These are phyloP conservation scores for Leccinum broughii DNA, from an alignment of 768 basidiomycete genomes.

Conservation along the genomic window DNA sequence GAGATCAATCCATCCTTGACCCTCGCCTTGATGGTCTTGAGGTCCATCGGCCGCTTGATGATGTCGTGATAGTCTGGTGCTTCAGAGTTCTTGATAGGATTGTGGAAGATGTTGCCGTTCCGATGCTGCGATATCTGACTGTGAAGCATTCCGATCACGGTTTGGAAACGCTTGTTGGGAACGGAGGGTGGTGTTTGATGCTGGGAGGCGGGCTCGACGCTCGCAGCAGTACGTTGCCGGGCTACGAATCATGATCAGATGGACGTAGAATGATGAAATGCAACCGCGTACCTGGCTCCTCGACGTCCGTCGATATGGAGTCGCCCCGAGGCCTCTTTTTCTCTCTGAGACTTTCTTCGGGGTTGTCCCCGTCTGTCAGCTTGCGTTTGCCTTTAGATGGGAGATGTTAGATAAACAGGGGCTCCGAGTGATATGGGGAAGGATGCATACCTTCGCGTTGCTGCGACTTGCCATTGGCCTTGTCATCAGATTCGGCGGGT, in stretches of 20 bases:
- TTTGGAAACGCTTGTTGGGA: slow-evolving; percentile 73
- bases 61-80: slow-evolving; percentile 92
- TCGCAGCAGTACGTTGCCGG: slow-evolving; percentile 21
- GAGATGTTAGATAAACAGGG: slow-evolving; percentile 2
- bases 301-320: slow-evolving; percentile 23
- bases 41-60: slow-evolving; percentile 92
- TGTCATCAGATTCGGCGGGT: slow-evolving; percentile 7
- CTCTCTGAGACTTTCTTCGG: slow-evolving; percentile 27
- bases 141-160: slow-evolving; percentile 78
- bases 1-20: slow-evolving; percentile 82
- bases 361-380: slow-evolving; percentile 21
- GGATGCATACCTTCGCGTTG: slow-evolving; percentile 25
- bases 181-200: slow-evolving; percentile 25
- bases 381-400: slow-evolving; percentile 29
- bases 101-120: slow-evolving; percentile 87
- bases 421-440: too few species aligned
- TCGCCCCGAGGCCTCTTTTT: slow-evolving; percentile 32
- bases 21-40: slow-evolving; percentile 87
- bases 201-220: slow-evolving; percentile 16
- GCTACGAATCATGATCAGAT: slow-evolving; percentile 12
- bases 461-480: slow-evolving; percentile 3
- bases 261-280: background rate
- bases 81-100: slow-evolving; percentile 84
- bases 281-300: slow-evolving; percentile 45
- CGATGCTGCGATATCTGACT: slow-evolving; percentile 82